Conservation (phyloP, 371 early-diverging fungal genomes). For the Blakeslea trispora region DNA sequence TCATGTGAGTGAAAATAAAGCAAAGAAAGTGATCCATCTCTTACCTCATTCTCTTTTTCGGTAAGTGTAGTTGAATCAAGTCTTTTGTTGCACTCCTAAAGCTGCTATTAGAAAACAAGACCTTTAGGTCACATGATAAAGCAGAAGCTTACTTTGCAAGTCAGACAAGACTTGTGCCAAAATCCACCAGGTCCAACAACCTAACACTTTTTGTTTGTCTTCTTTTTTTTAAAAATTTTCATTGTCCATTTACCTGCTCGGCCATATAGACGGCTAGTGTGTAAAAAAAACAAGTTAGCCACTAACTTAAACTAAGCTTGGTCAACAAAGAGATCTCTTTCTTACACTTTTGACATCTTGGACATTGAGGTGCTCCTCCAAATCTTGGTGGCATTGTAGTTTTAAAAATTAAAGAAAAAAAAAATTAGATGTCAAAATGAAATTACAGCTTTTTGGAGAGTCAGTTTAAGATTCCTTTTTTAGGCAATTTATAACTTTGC, state of each 20-base stretch:
- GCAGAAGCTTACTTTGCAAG: constrained; percentile 36
- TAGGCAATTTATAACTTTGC: too few species aligned
- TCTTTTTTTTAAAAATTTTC: too few species aligned
- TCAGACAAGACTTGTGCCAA: constrained; percentile 45
- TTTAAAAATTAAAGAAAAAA: neutral
- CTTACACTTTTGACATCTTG: constrained; percentile 48
- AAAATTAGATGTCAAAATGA: neutral
- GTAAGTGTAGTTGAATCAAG: constrained; percentile 49
- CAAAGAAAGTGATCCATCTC: neutral
- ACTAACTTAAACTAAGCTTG: too few species aligned
- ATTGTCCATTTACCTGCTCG: constrained; percentile 44
- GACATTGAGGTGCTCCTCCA: constrained; percentile 52
- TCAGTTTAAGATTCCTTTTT: too few species aligned
- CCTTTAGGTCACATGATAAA: neutral
- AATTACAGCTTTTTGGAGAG: too few species aligned
- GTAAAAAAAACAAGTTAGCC: neutral
- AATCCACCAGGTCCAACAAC: constrained; percentile 49
- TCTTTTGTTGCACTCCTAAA: constrained; percentile 51
- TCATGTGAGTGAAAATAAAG: neutral
- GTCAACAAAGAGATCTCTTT: neutral
- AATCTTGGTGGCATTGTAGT: constrained; percentile 38
- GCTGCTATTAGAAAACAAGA: neutral
- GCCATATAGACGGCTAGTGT: constrained; percentile 53
- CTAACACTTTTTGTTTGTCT: constrained; percentile 12
- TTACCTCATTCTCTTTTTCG: constrained; percentile 47